phyloP scores from a whole-genome alignment of 2,329 filamentous ascomycete genomes.

The Ophiocordyceps camponoti-rufipedis region DNA sequence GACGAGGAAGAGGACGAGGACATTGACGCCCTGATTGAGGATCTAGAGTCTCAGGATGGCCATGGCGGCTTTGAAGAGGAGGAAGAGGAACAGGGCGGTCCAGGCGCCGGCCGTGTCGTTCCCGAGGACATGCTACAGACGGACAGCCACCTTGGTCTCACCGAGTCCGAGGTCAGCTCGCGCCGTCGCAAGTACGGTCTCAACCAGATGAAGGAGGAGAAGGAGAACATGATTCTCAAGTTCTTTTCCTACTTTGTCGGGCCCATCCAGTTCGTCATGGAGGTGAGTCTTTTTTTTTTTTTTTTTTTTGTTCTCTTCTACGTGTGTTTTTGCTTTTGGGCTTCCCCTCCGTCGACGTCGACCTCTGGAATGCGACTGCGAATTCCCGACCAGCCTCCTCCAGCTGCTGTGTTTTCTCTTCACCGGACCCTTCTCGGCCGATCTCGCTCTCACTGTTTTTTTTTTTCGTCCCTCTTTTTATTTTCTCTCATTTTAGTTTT shows the following conservation, averaged over 20 bases:
- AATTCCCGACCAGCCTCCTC: not conserved
- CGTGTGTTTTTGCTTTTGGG: not conserved
- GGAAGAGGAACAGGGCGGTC: constrained; percentile 22
- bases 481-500: constrained; percentile 6
- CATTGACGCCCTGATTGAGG: constrained; percentile 73
- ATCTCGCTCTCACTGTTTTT: constrained; percentile 1
- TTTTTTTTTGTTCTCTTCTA: not conserved
- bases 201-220: constrained; percentile 85
- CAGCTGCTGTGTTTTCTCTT: not conserved
- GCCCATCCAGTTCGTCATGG: constrained; percentile 89
- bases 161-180: constrained; percentile 45
- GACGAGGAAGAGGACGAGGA: constrained; percentile 62
- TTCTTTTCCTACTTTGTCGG: constrained; percentile 72
- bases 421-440: not conserved
- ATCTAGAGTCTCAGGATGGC: constrained; percentile 68
- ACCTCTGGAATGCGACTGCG: not conserved
- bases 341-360: not conserved
- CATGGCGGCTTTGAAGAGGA: constrained; percentile 46
- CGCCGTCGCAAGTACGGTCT: constrained; percentile 57
- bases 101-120: constrained; percentile 39
- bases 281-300: constrained; percentile 32
- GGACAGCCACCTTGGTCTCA: constrained; percentile 54
- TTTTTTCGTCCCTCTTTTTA: constrained; percentile 4
- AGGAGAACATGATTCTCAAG: constrained; percentile 69
- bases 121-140: constrained; percentile 66